phyloP scores from a whole-genome alignment of 768 basidiomycete species.

The Lactarius hengduanensis region DNA sequence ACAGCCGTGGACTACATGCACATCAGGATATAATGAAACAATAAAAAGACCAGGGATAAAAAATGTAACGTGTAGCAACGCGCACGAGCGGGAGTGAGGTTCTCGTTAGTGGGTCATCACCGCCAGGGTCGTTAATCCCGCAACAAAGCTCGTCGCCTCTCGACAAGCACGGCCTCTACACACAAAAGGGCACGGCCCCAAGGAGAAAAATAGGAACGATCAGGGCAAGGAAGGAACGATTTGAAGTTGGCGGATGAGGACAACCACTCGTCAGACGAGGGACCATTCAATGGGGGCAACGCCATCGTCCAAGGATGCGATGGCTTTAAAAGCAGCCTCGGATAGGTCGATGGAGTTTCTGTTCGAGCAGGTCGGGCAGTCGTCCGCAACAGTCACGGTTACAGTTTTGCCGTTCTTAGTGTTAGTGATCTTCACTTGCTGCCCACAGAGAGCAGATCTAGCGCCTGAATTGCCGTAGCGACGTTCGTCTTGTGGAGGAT shows the following conservation, averaged over 20 bases:
- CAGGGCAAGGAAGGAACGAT: constrained; percentile 22
- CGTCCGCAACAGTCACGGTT: constrained; percentile 68
- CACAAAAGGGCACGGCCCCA: constrained; percentile 26
- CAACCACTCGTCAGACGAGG: constrained; percentile 14
- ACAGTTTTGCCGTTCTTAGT: constrained; percentile 55
- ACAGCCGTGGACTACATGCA: constrained; percentile 1
- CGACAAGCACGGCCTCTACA: constrained; percentile 26
- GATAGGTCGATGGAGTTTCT: constrained; percentile 73
- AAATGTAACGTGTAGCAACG: constrained; percentile 24
- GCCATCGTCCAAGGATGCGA: constrained; percentile 53
- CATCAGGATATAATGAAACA: neutral
- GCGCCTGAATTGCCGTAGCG: constrained; percentile 51
- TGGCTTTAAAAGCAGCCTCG: constrained; percentile 57
- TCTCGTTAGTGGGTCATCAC: constrained; percentile 36
- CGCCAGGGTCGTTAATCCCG: constrained; percentile 47
- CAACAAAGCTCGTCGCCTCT: constrained; percentile 33
- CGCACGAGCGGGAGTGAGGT: constrained; percentile 30
- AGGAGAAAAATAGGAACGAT: constrained; percentile 8
- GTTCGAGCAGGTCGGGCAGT: constrained; percentile 62
- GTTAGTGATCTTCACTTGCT: constrained; percentile 63
- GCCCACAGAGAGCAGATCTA: constrained; percentile 62
- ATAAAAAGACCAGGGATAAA: constrained; percentile 24
- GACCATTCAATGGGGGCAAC: constrained; percentile 52
- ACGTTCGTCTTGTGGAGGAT: constrained; percentile 41
- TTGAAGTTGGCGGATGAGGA: constrained; percentile 8